Conservation (phyloP, 164 flowering plant species). For the Macadamia integrifolia region DNA sequence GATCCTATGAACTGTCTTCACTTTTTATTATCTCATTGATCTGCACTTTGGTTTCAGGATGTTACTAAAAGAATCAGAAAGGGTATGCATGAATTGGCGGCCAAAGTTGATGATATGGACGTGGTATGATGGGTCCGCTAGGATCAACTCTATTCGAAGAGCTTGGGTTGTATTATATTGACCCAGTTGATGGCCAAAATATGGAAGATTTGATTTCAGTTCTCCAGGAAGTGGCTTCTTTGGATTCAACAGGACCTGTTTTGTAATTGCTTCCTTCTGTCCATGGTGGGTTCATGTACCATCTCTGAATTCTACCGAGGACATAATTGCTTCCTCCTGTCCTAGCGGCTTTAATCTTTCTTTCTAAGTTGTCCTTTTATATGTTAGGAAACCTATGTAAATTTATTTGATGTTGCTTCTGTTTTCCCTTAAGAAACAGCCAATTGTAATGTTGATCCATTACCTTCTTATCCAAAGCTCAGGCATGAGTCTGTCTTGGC, state of each 20-base stretch:
- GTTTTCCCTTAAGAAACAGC: conserved; percentile 25
- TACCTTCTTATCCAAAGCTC: conserved; percentile 15
- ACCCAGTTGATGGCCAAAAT: conserved; percentile 95
- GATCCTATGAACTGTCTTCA: not conserved
- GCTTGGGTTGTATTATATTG: conserved; percentile 89
- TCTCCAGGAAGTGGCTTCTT: conserved; percentile 73
- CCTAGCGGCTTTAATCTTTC: not conserved
- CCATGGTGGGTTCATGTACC: conserved; percentile 26
- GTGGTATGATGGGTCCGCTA: conserved; percentile 80
- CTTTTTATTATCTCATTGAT: conserved; percentile 1
- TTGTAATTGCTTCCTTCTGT: conserved; percentile 21
- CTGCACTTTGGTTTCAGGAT: conserved; percentile 35
- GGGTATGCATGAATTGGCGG: conserved; percentile 87
- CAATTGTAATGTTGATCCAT: conserved; percentile 18
- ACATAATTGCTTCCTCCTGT: not conserved
- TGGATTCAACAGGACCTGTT: conserved; percentile 85
- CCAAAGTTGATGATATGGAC: conserved; percentile 92
- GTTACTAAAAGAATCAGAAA: conserved; percentile 73
- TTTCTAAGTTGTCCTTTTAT: not conserved
- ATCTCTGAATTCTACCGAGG: not conserved
- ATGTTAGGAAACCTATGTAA: not conserved
- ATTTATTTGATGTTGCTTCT: conserved; percentile 2
- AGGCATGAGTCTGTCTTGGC: conserved; percentile 25
- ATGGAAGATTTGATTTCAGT: conserved; percentile 76
- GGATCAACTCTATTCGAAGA: conserved; percentile 96